Evolutionary conservation across 805 yeast species (phyloP).

Genomic region (Barnettozyma populi): DNA sequence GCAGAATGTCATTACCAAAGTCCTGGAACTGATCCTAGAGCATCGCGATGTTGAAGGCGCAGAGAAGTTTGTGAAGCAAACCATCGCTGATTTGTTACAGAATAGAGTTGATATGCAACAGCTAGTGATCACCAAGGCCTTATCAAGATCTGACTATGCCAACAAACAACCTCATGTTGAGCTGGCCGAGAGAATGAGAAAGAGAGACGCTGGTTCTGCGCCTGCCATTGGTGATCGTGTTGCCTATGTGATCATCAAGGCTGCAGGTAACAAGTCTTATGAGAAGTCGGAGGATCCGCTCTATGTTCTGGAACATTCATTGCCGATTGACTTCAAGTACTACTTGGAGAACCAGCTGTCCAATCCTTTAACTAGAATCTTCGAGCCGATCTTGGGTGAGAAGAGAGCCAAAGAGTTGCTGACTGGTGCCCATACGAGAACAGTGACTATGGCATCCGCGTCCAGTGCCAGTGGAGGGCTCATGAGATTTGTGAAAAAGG

Average conservation of each 20-base stretch:
- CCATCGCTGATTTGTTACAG: conserved; percentile 85
- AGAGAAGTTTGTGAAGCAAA: conserved; percentile 73
- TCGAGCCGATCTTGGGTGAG: conserved; percentile 92
- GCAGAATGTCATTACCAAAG: conserved; percentile 90
- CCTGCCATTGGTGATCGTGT: conserved; percentile 97
- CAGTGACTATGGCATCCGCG: conserved; percentile 50
- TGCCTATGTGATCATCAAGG: conserved; percentile 86
- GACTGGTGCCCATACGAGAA: conserved; percentile 79
- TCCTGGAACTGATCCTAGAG: conserved; percentile 76
- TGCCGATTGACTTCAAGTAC: conserved; percentile 92
- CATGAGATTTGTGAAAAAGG: conserved; percentile 86
- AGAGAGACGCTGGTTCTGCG: conserved; percentile 96
- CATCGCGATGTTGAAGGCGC: conserved; percentile 86
- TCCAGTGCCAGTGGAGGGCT: conserved; percentile 62
- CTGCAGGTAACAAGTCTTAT: conserved; percentile 78
- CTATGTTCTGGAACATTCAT: conserved; percentile 83
- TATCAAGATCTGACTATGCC: conserved; percentile 81
- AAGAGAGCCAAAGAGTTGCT: conserved; percentile 72
- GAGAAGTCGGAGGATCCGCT: conserved; percentile 97
- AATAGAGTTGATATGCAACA: conserved; percentile 90
- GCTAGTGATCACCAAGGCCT: conserved; percentile 87
- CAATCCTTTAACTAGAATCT: conserved; percentile 88
- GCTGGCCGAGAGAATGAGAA: conserved; percentile 90
- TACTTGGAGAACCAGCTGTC: conserved; percentile 89
- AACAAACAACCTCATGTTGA: conserved; percentile 98